phyloP scores from a whole-genome alignment of 176 grass and related monocot genomes.

The Cenchrus purpureus region DNA sequence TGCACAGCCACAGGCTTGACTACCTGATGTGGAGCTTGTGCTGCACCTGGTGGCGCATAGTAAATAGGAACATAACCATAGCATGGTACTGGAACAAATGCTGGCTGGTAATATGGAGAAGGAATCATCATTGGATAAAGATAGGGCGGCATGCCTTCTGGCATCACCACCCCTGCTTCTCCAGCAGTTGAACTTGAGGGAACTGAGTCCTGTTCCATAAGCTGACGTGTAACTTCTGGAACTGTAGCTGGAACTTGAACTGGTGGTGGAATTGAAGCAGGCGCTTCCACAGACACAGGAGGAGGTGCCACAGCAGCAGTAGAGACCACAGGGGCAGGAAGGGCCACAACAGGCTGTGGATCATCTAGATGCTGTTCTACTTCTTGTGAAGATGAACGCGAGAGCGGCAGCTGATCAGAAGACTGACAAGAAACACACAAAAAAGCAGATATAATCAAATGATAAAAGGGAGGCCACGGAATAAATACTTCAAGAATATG shows the following conservation, averaged over 20 bases:
- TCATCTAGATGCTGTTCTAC: slow-evolving; percentile 41
- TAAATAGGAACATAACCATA: slow-evolving; percentile 43
- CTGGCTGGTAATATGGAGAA: slow-evolving; percentile 38
- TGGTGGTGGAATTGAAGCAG: slow-evolving; percentile 18
- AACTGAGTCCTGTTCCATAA: slow-evolving; percentile 26
- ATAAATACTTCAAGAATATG: not conserved
- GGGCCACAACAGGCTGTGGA: not conserved
- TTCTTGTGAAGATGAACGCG: slow-evolving; percentile 54
- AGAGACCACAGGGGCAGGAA: slow-evolving; percentile 6
- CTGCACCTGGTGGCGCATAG: slow-evolving; percentile 41
- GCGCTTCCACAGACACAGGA: slow-evolving; percentile 16
- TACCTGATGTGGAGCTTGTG: slow-evolving; percentile 48
- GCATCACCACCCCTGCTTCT: slow-evolving; percentile 33
- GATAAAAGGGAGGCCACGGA: not conserved
- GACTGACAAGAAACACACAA: slow-evolving; percentile 38
- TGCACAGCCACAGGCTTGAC: slow-evolving; percentile 58
- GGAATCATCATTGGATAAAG: slow-evolving; percentile 57
- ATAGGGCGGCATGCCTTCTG: slow-evolving; percentile 50
- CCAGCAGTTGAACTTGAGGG: slow-evolving; percentile 21
- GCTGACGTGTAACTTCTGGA: slow-evolving; percentile 13
- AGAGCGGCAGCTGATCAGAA: slow-evolving; percentile 33
- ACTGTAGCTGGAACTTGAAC: slow-evolving; percentile 21
- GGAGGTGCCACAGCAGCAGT: slow-evolving; percentile 29
- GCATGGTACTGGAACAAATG: slow-evolving; percentile 44
- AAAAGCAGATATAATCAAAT: slow-evolving; percentile 24